Conservation (phyloP, 108 stramenopile species). For the Skeletonema menzelii region DNA sequence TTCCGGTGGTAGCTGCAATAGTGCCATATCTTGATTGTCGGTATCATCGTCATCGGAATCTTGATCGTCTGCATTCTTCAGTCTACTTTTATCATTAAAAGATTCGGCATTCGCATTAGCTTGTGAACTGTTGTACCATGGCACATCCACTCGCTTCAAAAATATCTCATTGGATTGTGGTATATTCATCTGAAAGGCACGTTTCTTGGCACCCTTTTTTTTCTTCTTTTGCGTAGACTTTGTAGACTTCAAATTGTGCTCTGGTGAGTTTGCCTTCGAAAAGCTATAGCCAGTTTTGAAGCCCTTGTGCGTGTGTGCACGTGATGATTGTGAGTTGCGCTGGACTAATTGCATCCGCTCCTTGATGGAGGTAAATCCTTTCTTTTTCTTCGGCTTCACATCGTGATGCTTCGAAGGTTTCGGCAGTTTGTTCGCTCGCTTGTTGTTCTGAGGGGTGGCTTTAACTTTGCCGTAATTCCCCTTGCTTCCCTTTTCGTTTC, state of each 20-base stretch:
- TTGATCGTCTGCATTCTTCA: not conserved
- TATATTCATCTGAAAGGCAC: constrained; percentile 30
- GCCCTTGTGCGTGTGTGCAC: not conserved
- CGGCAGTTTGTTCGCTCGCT: not conserved
- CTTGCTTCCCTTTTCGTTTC: not conserved
- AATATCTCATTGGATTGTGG: constrained; percentile 13
- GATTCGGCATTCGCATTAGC: constrained; percentile 13
- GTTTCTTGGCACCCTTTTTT: not conserved
- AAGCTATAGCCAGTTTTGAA: not conserved
- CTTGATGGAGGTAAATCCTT: not conserved
- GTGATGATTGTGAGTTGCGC: not conserved
- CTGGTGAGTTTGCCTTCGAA: not conserved
- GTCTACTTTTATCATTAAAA: not conserved
- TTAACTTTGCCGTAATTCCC: not conserved
- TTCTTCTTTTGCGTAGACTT: not conserved
- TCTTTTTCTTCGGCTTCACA: not conserved
- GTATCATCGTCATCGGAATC: not conserved
- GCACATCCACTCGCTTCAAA: constrained; percentile 10
- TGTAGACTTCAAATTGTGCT: not conserved
- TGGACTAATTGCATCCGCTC: not conserved
- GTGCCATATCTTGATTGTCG: not conserved
- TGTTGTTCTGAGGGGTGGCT: not conserved
- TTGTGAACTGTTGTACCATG: constrained; percentile 12
- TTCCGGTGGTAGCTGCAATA: constrained; percentile 16
- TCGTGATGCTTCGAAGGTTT: not conserved